These are phyloP conservation scores for Cercis canadensis DNA, from an alignment of 306 rosid species.

Conservation along the genomic window DNA sequence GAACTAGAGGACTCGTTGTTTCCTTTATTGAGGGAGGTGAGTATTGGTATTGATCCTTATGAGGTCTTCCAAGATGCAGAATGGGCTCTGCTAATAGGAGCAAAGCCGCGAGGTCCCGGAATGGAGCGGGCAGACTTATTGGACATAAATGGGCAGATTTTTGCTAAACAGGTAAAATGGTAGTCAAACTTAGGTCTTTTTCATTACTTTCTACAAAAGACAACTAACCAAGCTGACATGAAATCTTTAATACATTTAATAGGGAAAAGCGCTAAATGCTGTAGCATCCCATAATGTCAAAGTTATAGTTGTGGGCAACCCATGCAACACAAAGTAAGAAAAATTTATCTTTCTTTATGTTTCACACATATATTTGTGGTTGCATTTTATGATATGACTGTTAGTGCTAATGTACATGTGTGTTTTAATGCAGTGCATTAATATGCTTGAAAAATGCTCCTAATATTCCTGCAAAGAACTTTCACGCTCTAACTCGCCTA, in stretches of 20 bases:
- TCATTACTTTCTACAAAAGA: background rate
- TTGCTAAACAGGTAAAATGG: conserved; percentile 72
- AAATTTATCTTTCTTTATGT: background rate
- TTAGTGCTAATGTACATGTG: conserved; percentile 32
- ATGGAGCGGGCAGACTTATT: conserved; percentile 88
- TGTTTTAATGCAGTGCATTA: conserved; percentile 64
- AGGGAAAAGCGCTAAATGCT: conserved; percentile 91
- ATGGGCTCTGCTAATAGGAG: conserved; percentile 96
- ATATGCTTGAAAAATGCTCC: conserved; percentile 99
- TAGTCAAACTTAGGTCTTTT: conserved; percentile 15
- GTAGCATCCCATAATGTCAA: conserved; percentile 89
- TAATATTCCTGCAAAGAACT: conserved; percentile 87
- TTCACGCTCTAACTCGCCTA: conserved; percentile 93
- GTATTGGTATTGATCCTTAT: conserved; percentile 82
- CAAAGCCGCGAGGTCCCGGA: conserved; percentile 99
- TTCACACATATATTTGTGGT: conserved; percentile 31
- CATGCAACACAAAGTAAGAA: conserved; percentile 94
- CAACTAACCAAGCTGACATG: conserved; percentile 17
- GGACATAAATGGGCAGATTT: conserved; percentile 91
- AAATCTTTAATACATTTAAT: conserved; percentile 21
- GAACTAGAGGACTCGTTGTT: conserved; percentile 94
- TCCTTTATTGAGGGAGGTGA: conserved; percentile 91
- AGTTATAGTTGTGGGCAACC: conserved; percentile 96
- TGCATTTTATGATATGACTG: conserved; percentile 16
- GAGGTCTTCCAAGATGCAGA: conserved; percentile 96